A percentile compares a stretch with the other conserved stretches of the same genome.
phyloP scores from a whole-genome alignment of 2,329 filamentous ascomycete genomes.

The Teratosphaeria epicoccoides region DNA sequence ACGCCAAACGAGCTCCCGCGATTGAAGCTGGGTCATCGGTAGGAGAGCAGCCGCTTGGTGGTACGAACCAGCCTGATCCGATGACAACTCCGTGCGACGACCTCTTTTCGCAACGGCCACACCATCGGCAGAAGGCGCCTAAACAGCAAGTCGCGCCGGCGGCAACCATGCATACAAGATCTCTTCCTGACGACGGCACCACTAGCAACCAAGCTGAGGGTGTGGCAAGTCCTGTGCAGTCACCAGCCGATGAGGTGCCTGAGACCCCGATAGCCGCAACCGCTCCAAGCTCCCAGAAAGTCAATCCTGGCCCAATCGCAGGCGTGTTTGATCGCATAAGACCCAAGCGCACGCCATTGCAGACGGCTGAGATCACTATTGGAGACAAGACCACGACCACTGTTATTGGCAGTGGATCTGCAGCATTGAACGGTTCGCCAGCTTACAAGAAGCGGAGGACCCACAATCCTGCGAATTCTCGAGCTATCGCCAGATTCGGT shows the following conservation, averaged over 20 bases:
- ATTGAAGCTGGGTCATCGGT: not conserved
- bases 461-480: conserved; percentile 29
- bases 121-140: not conserved
- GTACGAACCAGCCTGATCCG: conserved; percentile 13
- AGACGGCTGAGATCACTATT: conserved; percentile 65
- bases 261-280: conserved; percentile 23
- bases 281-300: conserved; percentile 19
- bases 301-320: conserved; percentile 40
- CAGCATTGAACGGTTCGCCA: conserved; percentile 7
- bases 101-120: conserved; percentile 19
- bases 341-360: conserved; percentile 49
- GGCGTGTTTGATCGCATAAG: conserved; percentile 57
- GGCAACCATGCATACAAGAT: not conserved
- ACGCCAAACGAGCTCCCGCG: not conserved
- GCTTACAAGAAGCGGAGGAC: conserved; percentile 39
- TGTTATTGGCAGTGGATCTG: conserved; percentile 44
- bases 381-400: conserved; percentile 57
- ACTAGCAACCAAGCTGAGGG: not conserved
- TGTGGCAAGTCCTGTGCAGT: not conserved
- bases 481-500: conserved; percentile 38
- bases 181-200: not conserved
- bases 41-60: not conserved
- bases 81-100: conserved; percentile 17
- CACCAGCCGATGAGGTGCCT: not conserved
- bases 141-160: not conserved